These are phyloP conservation scores for Zychaea mexicana DNA, from an alignment of 371 early-diverging fungal species.

Conservation along the genomic window DNA sequence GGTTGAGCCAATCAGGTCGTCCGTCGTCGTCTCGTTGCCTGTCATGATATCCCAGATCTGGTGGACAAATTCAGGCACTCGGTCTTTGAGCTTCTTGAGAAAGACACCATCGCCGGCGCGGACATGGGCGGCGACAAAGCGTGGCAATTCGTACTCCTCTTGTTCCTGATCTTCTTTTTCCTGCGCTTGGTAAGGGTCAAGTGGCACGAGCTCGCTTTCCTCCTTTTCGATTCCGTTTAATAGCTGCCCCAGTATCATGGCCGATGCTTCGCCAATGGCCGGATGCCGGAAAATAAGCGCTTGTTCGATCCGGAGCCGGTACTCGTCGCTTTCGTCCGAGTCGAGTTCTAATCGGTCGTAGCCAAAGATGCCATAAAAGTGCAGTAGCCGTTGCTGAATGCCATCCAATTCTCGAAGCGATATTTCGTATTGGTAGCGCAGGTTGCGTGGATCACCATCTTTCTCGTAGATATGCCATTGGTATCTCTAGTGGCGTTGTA, in stretches of 20 bases:
- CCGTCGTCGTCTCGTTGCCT: conserved; percentile 24
- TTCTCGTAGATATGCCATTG: conserved; percentile 29
- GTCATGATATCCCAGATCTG: conserved; percentile 35
- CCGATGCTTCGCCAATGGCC: conserved; percentile 22
- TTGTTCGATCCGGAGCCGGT: conserved; percentile 26
- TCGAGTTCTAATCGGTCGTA: conserved; percentile 23
- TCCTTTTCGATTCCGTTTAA: conserved; percentile 17
- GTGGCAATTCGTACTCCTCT: conserved; percentile 15
- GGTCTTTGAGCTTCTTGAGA: conserved; percentile 20
- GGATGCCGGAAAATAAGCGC: conserved; percentile 26
- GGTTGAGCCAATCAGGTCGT: conserved; percentile 25
- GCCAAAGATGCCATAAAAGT: conserved; percentile 35
- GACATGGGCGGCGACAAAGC: conserved; percentile 39
- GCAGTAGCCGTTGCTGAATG: conserved; percentile 22
- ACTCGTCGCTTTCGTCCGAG: conserved; percentile 19
- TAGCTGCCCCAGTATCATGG: conserved; percentile 25
- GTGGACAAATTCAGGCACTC: conserved; percentile 31
- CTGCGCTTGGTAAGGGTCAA: conserved; percentile 25
- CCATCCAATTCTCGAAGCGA: conserved; percentile 17
- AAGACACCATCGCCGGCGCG: conserved; percentile 41
- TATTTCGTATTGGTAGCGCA: conserved; percentile 27
- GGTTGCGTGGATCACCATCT: conserved; percentile 12
- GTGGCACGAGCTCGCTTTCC: conserved; percentile 16
- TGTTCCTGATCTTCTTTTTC: conserved; percentile 15
- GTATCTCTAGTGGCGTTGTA: conserved; percentile 27